A percentile compares a stretch with the other conserved stretches of the same genome.
Evolutionary conservation across 805 yeast species (phyloP).

Genomic region (Schwanniomyces vanrijiae): DNA sequence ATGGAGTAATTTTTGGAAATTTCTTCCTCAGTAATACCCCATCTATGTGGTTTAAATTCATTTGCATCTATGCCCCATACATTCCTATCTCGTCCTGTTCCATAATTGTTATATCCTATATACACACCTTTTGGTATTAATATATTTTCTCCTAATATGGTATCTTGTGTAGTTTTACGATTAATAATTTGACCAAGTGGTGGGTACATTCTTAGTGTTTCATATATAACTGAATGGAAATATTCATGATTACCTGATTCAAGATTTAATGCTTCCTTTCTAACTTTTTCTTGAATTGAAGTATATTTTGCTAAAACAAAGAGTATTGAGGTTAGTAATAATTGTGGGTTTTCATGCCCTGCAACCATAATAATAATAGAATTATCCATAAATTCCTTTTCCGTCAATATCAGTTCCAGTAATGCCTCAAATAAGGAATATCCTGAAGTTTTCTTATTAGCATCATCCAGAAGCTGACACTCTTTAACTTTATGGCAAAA

Average conservation of each 20-base stretch:
- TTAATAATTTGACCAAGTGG: slow-evolving; percentile 60
- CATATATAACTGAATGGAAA: slow-evolving; percentile 40
- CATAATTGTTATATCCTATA: slow-evolving; percentile 56
- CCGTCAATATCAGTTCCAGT: slow-evolving; percentile 34
- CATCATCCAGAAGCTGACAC: slow-evolving; percentile 8
- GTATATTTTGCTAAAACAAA: slow-evolving; percentile 47
- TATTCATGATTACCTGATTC: not conserved
- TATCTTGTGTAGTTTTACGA: slow-evolving; percentile 39
- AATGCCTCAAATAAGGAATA: slow-evolving; percentile 42
- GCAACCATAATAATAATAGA: slow-evolving; percentile 56
- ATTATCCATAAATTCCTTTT: slow-evolving; percentile 53
- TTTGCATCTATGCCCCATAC: slow-evolving; percentile 49
- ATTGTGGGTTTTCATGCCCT: slow-evolving; percentile 64
- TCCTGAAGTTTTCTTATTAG: slow-evolving; percentile 38
- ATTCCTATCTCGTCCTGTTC: slow-evolving; percentile 44
- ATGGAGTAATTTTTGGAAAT: slow-evolving; percentile 38
- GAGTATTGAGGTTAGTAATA: slow-evolving; percentile 47
- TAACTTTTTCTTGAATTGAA: slow-evolving; percentile 28
- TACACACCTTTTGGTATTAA: slow-evolving; percentile 50
- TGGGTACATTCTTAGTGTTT: slow-evolving; percentile 51
- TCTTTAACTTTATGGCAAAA: slow-evolving; percentile 33
- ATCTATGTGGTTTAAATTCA: slow-evolving; percentile 46
- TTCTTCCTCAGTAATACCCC: slow-evolving; percentile 46
- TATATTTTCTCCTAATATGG: slow-evolving; percentile 41
- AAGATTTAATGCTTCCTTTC: slow-evolving; percentile 14